phyloP scores from a whole-genome alignment of 2,329 filamentous ascomycete species.

The Penicillium crustosum region DNA sequence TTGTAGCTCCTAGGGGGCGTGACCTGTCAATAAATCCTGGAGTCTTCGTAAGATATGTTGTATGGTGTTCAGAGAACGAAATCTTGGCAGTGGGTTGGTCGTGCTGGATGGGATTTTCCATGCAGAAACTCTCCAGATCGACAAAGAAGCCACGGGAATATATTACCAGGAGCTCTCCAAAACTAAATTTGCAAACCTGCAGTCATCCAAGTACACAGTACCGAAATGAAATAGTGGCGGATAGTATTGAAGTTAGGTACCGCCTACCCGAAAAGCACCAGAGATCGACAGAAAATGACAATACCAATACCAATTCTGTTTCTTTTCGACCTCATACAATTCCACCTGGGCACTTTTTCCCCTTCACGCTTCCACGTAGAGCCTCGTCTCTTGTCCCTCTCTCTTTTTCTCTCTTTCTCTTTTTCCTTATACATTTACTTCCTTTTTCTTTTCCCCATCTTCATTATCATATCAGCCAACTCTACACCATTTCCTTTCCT shows the following conservation, averaged over 20 bases:
- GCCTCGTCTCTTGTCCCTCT: constrained; percentile 9
- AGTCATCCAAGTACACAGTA: constrained; percentile 2
- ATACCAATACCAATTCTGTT: constrained; percentile 17
- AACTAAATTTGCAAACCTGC: not conserved
- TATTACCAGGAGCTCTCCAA: not conserved
- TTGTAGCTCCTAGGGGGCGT: constrained; percentile 1
- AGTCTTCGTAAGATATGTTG: not conserved
- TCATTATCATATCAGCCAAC: not conserved
- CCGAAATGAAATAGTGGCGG: not conserved
- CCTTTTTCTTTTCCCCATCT: constrained; percentile 10
- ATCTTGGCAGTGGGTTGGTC: constrained; percentile 2
- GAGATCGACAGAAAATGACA: constrained; percentile 8
- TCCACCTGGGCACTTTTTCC: constrained; percentile 22
- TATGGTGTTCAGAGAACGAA: not conserved
- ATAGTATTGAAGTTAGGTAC: constrained; percentile 8
- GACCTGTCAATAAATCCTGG: constrained; percentile 3
- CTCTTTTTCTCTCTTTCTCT: constrained; percentile 8
- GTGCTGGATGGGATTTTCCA: constrained; percentile 1
- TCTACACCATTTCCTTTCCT: constrained; percentile 13
- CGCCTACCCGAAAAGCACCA: constrained; percentile 8
- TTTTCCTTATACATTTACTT: constrained; percentile 19
- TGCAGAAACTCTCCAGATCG: constrained; percentile 9
- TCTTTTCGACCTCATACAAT: constrained; percentile 18
- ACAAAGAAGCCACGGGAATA: constrained; percentile 2
- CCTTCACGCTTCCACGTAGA: constrained; percentile 20